A percentile compares a stretch with the other conserved stretches of the same genome.
Evolutionary conservation across 2,329 filamentous ascomycete genomes (phyloP).

Genomic region (Ilyonectria mors-panacis): DNA sequence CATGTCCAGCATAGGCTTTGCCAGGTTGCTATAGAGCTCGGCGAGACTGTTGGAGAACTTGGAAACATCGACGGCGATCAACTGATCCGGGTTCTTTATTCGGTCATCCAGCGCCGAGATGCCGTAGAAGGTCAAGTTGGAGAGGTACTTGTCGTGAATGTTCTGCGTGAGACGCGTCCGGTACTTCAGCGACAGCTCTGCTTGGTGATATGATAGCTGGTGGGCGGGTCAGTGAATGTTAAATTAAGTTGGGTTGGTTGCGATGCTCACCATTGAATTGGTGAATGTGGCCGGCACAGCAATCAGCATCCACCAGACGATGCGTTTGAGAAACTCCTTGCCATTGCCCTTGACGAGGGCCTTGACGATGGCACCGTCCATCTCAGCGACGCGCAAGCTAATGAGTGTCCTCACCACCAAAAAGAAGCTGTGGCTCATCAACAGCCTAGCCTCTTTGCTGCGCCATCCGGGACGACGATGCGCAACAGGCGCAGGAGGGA

Average conservation of each 20-base stretch:
- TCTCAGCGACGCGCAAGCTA: conserved; percentile 94
- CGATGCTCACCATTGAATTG: conserved; percentile 88
- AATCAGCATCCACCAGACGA: conserved; percentile 99
- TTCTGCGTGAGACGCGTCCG: conserved; percentile 92
- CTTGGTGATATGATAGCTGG: conserved; percentile 97
- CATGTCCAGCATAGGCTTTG: conserved; percentile 96
- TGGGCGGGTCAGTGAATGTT: conserved; percentile 25
- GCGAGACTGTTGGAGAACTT: conserved; percentile 97
- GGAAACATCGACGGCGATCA: conserved; percentile 96
- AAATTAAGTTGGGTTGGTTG: not conserved
- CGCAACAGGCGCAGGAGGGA: conserved; percentile 83
- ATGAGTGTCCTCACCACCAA: conserved; percentile 91
- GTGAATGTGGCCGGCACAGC: conserved; percentile 97
- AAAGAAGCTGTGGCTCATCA: conserved; percentile 94
- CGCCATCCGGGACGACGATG: conserved; percentile 91
- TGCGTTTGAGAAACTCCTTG: conserved; percentile 87
- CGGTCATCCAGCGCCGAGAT: conserved; percentile 95
- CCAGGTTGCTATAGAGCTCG: conserved; percentile 95
- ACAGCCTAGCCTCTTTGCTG: conserved; percentile 87
- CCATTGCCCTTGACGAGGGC: conserved; percentile 92
- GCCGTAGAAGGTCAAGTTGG: conserved; percentile 98
- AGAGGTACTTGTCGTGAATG: conserved; percentile 96
- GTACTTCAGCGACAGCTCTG: conserved; percentile 92
- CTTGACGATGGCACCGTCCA: conserved; percentile 95
- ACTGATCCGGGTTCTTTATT: conserved; percentile 98